A percentile compares a stretch with the other conserved stretches of the same genome.
Conservation (phyloP, 306 rosid species). For the Luffa aegyptiaca region DNA sequence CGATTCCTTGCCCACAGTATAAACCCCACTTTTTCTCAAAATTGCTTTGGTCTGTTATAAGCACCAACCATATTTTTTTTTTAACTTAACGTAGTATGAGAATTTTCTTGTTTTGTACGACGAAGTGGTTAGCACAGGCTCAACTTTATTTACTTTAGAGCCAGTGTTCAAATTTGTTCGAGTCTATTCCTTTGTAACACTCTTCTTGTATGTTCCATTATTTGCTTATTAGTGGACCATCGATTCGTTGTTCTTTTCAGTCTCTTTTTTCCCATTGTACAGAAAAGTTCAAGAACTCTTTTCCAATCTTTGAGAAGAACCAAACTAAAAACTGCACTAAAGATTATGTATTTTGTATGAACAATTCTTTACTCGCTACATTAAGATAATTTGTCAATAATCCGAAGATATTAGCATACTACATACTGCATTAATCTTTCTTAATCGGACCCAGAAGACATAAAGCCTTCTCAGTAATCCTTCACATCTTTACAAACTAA, state of each 20-base stretch:
- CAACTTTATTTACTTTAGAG: neutral
- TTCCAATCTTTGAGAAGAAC: neutral
- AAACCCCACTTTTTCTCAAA: neutral
- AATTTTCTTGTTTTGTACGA: neutral
- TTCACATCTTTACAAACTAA: neutral
- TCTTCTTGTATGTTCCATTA: neutral
- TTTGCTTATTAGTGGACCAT: neutral
- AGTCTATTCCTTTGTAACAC: neutral
- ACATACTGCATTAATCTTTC: conserved; percentile 2
- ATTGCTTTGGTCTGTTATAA: neutral
- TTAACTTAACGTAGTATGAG: neutral
- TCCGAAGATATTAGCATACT: neutral
- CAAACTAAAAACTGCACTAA: neutral
- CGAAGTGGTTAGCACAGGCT: neutral
- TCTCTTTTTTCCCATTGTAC: neutral
- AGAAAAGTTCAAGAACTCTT: neutral
- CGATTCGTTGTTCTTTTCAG: neutral
- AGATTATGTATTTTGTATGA: neutral
- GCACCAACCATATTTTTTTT: neutral
- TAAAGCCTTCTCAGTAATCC: neutral
- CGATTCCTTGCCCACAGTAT: neutral
- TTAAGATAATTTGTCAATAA: neutral
- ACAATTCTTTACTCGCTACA: neutral
- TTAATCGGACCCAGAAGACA: conserved; percentile 1
- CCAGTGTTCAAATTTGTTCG: neutral